phyloP scores from a whole-genome alignment of 495 filamentous ascomycete genomes.

The Neurospora sp. region DNA sequence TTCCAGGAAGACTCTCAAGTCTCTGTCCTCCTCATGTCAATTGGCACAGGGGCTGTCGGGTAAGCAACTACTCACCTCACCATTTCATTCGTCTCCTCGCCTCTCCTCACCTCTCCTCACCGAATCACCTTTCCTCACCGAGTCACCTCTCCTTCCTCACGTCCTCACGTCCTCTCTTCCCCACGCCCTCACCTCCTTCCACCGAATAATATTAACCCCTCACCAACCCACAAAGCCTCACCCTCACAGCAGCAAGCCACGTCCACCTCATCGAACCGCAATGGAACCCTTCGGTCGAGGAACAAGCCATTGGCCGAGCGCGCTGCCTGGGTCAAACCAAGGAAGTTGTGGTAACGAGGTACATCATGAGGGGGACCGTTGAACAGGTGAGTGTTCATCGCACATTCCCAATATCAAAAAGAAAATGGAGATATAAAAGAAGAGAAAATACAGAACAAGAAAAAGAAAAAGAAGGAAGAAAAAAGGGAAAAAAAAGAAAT shows the following conservation, averaged over 20 bases:
- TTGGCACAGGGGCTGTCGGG: conserved; percentile 34
- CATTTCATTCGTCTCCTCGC: conserved; percentile 12
- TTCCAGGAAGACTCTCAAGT: conserved; percentile 18
- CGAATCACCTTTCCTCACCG: conserved; percentile 9
- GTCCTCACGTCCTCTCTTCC: not conserved
- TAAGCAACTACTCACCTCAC: conserved; percentile 8
- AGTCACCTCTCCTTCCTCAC: not conserved
- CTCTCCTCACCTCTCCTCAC: conserved; percentile 10
- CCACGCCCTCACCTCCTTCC: not conserved
- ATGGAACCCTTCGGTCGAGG: conserved; percentile 37
- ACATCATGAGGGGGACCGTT: not conserved
- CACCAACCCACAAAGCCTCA: not conserved
- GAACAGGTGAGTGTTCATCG: not conserved
- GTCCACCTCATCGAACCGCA: conserved; percentile 34
- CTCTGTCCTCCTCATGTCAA: conserved; percentile 33
- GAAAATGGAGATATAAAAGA: too few species aligned
- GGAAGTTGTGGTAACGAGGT: conserved; percentile 18
- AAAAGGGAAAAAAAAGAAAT: too few species aligned
- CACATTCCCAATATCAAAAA: too few species aligned
- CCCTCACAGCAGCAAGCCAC: conserved; percentile 28
- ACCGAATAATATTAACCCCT: not conserved
- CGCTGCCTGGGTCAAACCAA: conserved; percentile 28
- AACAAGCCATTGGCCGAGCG: conserved; percentile 30
- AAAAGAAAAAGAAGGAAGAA: too few species aligned
- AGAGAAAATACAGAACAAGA: too few species aligned